Evolutionary conservation across 805 yeast species (phyloP).

Genomic region (Saccharomyces jurei): DNA sequence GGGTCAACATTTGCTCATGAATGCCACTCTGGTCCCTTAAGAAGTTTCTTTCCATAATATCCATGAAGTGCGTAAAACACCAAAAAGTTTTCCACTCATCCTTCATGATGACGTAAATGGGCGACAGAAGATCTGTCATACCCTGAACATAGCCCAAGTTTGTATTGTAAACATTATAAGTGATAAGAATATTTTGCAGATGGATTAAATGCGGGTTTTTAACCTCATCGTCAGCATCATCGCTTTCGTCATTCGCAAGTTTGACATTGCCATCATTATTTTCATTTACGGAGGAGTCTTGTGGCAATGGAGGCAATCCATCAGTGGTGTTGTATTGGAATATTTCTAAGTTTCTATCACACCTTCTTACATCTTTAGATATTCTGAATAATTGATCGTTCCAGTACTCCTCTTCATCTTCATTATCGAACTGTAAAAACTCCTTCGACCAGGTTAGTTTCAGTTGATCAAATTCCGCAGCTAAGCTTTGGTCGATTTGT

Average conservation of each 20-base stretch:
- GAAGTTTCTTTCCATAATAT: conserved; percentile 90
- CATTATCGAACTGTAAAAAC: conserved; percentile 11
- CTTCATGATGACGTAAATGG: conserved; percentile 55
- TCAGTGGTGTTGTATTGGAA: conserved; percentile 39
- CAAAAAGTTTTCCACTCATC: conserved; percentile 82
- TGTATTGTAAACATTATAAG: conserved; percentile 76
- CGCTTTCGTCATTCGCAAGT: conserved; percentile 27
- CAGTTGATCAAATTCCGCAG: conserved; percentile 50
- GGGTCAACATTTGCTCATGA: conserved; percentile 74
- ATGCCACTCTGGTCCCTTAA: conserved; percentile 88
- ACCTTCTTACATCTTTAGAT: conserved; percentile 87
- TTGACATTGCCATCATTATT: not conserved
- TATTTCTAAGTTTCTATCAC: conserved; percentile 70
- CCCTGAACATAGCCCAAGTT: conserved; percentile 96
- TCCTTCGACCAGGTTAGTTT: conserved; percentile 62
- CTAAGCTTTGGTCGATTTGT: conserved; percentile 47
- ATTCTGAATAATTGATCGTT: conserved; percentile 82
- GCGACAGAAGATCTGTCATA: conserved; percentile 89
- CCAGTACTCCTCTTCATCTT: conserved; percentile 61
- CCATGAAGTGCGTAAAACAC: conserved; percentile 85
- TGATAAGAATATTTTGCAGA: conserved; percentile 69
- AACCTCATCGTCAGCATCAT: conserved; percentile 34
- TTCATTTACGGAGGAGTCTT: conserved; percentile 17
- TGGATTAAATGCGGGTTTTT: conserved; percentile 65
- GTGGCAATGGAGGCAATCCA: conserved; percentile 29